phyloP scores from a whole-genome alignment of 2,329 filamentous ascomycete species.

The Drechslerella dactyloides region DNA sequence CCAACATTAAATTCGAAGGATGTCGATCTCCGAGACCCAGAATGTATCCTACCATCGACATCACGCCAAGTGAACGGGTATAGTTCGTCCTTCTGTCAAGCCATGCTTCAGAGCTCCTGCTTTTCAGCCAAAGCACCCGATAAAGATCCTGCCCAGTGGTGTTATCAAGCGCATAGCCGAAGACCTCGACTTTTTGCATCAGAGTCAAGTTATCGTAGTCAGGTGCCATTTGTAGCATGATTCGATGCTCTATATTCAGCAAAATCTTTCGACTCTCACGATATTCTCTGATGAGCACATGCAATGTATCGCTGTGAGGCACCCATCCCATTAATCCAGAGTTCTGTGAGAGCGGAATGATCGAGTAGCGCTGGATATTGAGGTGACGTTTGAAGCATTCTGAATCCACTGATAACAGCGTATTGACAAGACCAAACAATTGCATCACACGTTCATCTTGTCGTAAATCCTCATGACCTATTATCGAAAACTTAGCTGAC shows the following conservation, averaged over 20 bases:
- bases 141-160: slow-evolving; percentile 98
- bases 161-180: slow-evolving; percentile 98
- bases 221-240: slow-evolving; percentile 99
- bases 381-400: slow-evolving; percentile 97
- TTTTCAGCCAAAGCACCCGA: slow-evolving; percentile 97
- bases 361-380: slow-evolving; percentile 92
- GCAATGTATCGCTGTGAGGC: slow-evolving; percentile 94
- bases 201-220: slow-evolving; percentile 98
- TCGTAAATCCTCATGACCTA: slow-evolving; percentile 89
- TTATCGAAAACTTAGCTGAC: background rate
- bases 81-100: slow-evolving; percentile 98
- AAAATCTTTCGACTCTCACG: slow-evolving; percentile 96
- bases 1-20: slow-evolving; percentile 96
- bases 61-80: slow-evolving; percentile 93
- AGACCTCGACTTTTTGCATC: slow-evolving; percentile 99
- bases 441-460: slow-evolving; percentile 99
- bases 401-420: slow-evolving; percentile 86
- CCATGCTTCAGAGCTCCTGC: slow-evolving; percentile 97
- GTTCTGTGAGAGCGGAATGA: slow-evolving; percentile 95
- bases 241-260: slow-evolving; percentile 98
- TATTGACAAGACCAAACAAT: slow-evolving; percentile 96
- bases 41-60: slow-evolving; percentile 99
- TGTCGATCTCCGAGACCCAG: slow-evolving; percentile 94
- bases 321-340: slow-evolving; percentile 96
- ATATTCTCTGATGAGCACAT: slow-evolving; percentile 96